Percentiles rank a stretch among this genome's conserved stretches.
Evolutionary conservation across 1,284 basidiomycete species (phyloP).

Genomic region (Laetiporus sulphureus): DNA sequence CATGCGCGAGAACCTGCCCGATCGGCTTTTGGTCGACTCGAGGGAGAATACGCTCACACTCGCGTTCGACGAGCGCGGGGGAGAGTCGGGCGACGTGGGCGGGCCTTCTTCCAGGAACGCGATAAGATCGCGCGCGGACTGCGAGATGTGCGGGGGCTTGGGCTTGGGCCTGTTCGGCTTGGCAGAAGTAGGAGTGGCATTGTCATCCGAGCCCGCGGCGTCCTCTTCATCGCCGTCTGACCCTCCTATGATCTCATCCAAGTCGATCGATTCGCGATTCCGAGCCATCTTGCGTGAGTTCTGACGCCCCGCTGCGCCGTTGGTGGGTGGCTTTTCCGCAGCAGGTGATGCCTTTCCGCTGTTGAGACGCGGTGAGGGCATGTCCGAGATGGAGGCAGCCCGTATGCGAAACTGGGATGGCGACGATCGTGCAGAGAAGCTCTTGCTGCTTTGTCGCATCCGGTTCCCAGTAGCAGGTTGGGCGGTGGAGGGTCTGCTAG

Average conservation of each 20-base stretch:
- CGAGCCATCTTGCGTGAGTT: conserved; percentile 38
- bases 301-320: conserved; percentile 5
- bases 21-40: conserved; percentile 35
- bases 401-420: conserved; percentile 10
- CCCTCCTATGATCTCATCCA: conserved; percentile 67
- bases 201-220: conserved; percentile 1
- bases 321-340: conserved; percentile 1
- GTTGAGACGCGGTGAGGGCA: conserved; percentile 16
- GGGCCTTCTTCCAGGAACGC: conserved; percentile 61
- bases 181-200: conserved; percentile 10
- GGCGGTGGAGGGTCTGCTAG: conserved; percentile 10
- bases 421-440: conserved; percentile 11
- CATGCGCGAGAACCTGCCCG: conserved; percentile 62
- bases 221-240: conserved; percentile 49
- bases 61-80: conserved; percentile 21
- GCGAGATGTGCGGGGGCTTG: conserved; percentile 29
- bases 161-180: conserved; percentile 21
- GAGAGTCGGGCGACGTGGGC: conserved; percentile 32
- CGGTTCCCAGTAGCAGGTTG: no score
- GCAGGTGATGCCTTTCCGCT: conserved; percentile 12
- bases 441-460: conserved; percentile 19
- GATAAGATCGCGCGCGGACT: conserved; percentile 55
- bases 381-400: conserved; percentile 23
- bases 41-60: conserved; percentile 31
- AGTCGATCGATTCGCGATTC: conserved; percentile 61